These are phyloP conservation scores for Rosa rugosa DNA, from an alignment of 306 rosid genomes.

Conservation along the genomic window DNA sequence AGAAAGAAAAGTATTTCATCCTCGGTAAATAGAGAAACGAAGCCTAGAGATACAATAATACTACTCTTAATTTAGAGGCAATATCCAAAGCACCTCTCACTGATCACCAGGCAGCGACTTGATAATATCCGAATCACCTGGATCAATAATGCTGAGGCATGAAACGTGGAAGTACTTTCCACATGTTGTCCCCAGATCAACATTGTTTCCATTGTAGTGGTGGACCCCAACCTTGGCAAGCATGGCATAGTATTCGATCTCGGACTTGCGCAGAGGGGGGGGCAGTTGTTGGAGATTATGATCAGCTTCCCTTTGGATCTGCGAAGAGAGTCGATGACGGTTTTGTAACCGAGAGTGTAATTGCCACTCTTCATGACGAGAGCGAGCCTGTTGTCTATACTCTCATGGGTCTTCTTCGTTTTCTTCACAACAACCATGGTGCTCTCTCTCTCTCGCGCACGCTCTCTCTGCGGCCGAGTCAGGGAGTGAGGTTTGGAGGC, in stretches of 20 bases:
- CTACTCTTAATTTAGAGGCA: neutral
- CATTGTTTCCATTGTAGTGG: constrained; percentile 40
- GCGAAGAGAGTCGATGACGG: constrained; percentile 71
- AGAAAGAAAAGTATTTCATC: neutral
- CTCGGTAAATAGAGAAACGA: neutral
- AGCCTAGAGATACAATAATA: neutral
- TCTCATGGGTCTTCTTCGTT: constrained; percentile 80
- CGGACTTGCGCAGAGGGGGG: constrained; percentile 82
- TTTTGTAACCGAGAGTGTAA: constrained; percentile 49
- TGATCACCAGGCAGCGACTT: constrained; percentile 42
- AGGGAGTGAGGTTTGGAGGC: too few relatives aligned
- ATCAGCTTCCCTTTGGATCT: constrained; percentile 74
- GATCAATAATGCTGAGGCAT: constrained; percentile 28
- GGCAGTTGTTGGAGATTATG: constrained; percentile 86
- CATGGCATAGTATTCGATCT: constrained; percentile 75
- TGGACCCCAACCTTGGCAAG: neutral
- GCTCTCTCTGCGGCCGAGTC: neutral
- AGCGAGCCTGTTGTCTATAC: constrained; percentile 68
- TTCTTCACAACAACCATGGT: constrained; percentile 17
- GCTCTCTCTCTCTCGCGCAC: neutral
- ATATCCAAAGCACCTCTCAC: constrained; percentile 24
- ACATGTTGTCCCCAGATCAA: constrained; percentile 27
- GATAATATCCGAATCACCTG: constrained; percentile 51
- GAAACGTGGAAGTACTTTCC: constrained; percentile 27
- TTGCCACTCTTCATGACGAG: neutral